Evolutionary conservation across 2,329 filamentous ascomycete species (phyloP), one percentile per base, ranked within the genome.

Genomic region (Phialocephala sp.): DNA sequence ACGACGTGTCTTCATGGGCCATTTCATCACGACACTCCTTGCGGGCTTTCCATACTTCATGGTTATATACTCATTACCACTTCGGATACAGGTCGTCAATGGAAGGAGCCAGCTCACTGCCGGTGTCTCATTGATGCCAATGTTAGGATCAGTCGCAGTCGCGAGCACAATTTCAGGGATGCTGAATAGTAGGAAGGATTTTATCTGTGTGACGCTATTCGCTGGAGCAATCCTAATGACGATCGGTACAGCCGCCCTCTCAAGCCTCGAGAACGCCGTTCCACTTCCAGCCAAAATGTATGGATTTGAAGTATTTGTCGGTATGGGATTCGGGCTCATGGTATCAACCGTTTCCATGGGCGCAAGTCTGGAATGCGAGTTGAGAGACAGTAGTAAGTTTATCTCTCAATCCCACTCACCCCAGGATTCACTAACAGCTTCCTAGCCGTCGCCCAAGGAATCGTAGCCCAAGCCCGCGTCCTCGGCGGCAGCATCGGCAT

Each of bases 71-170:
- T 81, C 83, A 37, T 80, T 89, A 4, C 87, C 87, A 0, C 84
- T 89, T 68, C 79, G 85, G 8, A 86, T 88, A 59, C 86, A 89
- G 66, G 83, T 89, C 43, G 82, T 88, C 60, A 84, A 87, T 67
- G 78, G 77, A 6, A 80, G 87, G 58, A 80, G 76, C 37, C 80
- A 84, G 0, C 78, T 88, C 27, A 80, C 81, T 71, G 85, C 86
- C 0, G 86, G 87, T 4, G 73, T 88, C 4, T 83, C 87, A 54
- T 79, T 89, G 6, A 77, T 89, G 15, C 87, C 87, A 0, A 80
- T 89, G 77, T 80, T 89, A 0, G 84, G 83, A 1, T 77, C 84
- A 1, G 86, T 84, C 41, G 85, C 87, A 0, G 71, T 86, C 4
- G 86, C 85, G 0, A 87, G 84, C 1, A 85, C 87, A 50, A 69